Percentiles rank a stretch among this genome's conserved stretches.
These are phyloP conservation scores for Backusella circina DNA, from an alignment of 192 early-diverging fungal species.

Conservation along the genomic window DNA sequence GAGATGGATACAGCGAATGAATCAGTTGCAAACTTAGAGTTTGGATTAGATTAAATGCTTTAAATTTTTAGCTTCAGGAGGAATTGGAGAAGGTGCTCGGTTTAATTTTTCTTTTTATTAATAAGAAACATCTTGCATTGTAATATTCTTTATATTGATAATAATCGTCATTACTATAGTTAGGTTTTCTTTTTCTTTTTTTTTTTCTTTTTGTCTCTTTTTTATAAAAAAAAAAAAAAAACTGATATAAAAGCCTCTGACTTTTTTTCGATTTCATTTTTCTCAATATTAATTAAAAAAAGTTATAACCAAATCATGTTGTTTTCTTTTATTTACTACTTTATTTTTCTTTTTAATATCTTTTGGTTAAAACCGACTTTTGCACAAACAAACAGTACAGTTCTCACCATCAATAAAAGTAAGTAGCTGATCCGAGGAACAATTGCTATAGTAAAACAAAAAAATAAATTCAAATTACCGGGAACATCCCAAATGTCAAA, in stretches of 20 bases:
- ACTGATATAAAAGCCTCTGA: not conserved
- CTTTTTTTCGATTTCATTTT: not conserved
- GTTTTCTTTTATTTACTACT: not conserved
- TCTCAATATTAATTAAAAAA: not conserved
- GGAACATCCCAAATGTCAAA: not conserved
- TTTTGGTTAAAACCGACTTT: not conserved
- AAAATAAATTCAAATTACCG: not conserved
- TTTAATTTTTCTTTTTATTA: not conserved
- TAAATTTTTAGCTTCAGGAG: not conserved
- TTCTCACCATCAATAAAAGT: not conserved
- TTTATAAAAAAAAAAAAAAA: too few species aligned
- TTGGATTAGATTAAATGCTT: not conserved
- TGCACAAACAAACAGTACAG: not conserved
- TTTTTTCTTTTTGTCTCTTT: not conserved
- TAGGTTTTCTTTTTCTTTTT: not conserved
- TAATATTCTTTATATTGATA: not conserved
- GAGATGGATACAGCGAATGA: conserved; percentile 3
- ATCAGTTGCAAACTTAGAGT: not conserved
- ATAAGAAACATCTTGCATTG: not conserved
- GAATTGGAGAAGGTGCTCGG: not conserved
- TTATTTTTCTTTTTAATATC: not conserved
- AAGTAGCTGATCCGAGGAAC: not conserved
- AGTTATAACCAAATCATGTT: not conserved
- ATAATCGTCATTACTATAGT: not conserved
- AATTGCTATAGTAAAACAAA: not conserved